Evolutionary conservation across 805 yeast species (phyloP).

Genomic region (Cyberlindnera japonica): DNA sequence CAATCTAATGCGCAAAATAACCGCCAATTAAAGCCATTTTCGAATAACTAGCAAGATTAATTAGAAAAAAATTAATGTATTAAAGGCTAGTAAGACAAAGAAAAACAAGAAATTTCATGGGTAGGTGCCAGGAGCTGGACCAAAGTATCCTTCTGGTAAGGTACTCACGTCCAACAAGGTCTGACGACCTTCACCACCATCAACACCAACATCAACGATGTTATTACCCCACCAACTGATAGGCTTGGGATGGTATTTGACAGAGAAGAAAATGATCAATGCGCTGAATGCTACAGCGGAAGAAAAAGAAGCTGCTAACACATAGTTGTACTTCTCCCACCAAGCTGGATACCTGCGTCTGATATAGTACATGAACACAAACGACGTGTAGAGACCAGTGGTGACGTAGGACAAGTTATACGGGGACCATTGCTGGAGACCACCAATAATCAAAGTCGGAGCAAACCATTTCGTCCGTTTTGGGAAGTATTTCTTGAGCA

Average conservation of each 20-base stretch:
- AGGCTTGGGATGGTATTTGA: slow-evolving; percentile 38
- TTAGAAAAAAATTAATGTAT: too few species aligned
- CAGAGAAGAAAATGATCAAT: slow-evolving; percentile 46
- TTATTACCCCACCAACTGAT: slow-evolving; percentile 65
- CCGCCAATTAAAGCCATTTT: too few species aligned
- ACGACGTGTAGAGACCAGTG: slow-evolving; percentile 30
- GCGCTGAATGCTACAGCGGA: slow-evolving; percentile 60
- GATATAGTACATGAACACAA: slow-evolving; percentile 42
- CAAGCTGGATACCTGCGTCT: slow-evolving; percentile 39
- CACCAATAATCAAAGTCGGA: slow-evolving; percentile 50
- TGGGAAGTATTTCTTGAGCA: slow-evolving; percentile 26
- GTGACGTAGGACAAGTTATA: slow-evolving; percentile 40
- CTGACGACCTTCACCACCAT: slow-evolving; percentile 18
- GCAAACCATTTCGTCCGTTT: slow-evolving; percentile 34
- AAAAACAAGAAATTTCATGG: slow-evolving; percentile 5
- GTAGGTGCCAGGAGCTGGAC: slow-evolving; percentile 8
- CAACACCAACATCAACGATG: slow-evolving; percentile 14
- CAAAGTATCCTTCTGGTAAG: slow-evolving; percentile 9
- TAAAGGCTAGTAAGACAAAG: too few species aligned
- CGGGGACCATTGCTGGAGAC: slow-evolving; percentile 44
- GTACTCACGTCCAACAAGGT: slow-evolving; percentile 5
- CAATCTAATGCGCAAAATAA: too few species aligned
- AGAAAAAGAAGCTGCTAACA: slow-evolving; percentile 50
- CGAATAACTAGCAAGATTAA: too few species aligned
- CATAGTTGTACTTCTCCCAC: slow-evolving; percentile 50